Evolutionary conservation across 805 yeast species (phyloP).

Genomic region (Candida pini): DNA sequence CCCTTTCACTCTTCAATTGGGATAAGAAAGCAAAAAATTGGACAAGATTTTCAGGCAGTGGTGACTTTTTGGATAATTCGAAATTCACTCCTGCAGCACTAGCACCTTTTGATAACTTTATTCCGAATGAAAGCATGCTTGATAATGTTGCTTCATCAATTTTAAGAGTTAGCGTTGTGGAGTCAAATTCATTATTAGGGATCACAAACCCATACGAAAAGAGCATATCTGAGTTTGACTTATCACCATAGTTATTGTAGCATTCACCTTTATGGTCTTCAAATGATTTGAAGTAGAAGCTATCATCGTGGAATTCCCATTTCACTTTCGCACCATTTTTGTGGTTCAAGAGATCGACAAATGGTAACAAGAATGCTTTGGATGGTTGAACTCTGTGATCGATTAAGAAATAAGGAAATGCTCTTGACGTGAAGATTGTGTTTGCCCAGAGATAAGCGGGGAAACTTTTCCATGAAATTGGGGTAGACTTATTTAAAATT

Average conservation of each 20-base stretch:
- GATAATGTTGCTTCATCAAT: constrained; percentile 31
- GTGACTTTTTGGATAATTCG: constrained; percentile 19
- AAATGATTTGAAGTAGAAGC: constrained; percentile 33
- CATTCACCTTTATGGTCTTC: constrained; percentile 48
- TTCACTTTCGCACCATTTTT: constrained; percentile 50
- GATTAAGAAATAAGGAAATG: constrained; percentile 72
- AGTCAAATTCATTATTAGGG: constrained; percentile 46
- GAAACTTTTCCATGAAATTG: constrained; percentile 54
- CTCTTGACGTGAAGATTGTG: constrained; percentile 65
- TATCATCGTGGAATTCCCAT: constrained; percentile 41
- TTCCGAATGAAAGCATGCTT: constrained; percentile 31
- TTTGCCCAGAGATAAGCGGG: constrained; percentile 72
- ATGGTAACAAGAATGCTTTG: constrained; percentile 68
- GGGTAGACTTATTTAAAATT: background rate
- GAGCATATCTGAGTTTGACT: constrained; percentile 58
- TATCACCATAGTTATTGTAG: constrained; percentile 78
- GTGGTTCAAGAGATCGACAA: constrained; percentile 76
- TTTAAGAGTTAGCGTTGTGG: constrained; percentile 55
- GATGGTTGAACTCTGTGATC: constrained; percentile 24
- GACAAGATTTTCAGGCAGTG: constrained; percentile 38
- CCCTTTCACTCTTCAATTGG: constrained; percentile 42
- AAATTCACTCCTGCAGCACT: constrained; percentile 34
- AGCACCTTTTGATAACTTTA: constrained; percentile 36
- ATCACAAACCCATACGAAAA: constrained; percentile 76
- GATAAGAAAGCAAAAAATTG: constrained; percentile 51